Percentiles rank a stretch among this genome's conserved stretches.
phyloP scores from a whole-genome alignment of 768 basidiomycete genomes.

The Amanita phalloides region DNA sequence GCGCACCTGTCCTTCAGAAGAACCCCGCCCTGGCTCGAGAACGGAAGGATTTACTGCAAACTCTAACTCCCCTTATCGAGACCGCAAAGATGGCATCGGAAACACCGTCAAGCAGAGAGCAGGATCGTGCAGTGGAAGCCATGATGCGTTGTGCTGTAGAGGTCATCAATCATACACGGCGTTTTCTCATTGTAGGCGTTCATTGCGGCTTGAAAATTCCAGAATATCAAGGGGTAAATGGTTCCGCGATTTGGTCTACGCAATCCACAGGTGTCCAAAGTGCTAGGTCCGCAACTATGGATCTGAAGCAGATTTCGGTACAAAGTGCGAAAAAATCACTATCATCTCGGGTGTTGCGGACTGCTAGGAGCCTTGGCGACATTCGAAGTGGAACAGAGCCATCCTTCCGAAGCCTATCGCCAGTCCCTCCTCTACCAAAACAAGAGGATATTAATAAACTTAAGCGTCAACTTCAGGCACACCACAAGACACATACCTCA shows the following conservation, averaged over 20 bases:
- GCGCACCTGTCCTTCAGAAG: slow-evolving; percentile 59
- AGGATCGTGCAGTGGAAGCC: slow-evolving; percentile 48
- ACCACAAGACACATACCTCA: slow-evolving; percentile 34
- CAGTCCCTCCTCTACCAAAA: slow-evolving; percentile 17
- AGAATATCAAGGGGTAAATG: slow-evolving; percentile 27
- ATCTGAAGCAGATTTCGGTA: slow-evolving; percentile 22
- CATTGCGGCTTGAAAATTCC: slow-evolving; percentile 69
- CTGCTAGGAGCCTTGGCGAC: slow-evolving; percentile 43
- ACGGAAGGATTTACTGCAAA: slow-evolving; percentile 72
- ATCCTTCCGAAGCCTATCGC: slow-evolving; percentile 11
- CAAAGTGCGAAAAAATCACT: slow-evolving; percentile 14
- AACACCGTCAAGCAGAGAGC: slow-evolving; percentile 32
- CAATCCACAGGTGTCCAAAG: slow-evolving; percentile 9
- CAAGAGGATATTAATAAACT: slow-evolving; percentile 12
- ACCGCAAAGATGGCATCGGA: slow-evolving; percentile 65
- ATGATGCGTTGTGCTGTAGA: slow-evolving; percentile 79
- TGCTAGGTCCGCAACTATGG: neutral
- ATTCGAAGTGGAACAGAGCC: slow-evolving; percentile 19
- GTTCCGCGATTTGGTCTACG: slow-evolving; percentile 18
- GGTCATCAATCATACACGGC: slow-evolving; percentile 70
- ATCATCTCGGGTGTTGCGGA: slow-evolving; percentile 12
- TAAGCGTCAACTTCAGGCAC: slow-evolving; percentile 9
- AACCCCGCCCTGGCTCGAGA: slow-evolving; percentile 62
- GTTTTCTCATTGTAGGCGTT: slow-evolving; percentile 67
- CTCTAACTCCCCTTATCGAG: slow-evolving; percentile 73